phyloP scores from a whole-genome alignment of 2,329 filamentous ascomycete species.

The Intubia oerlemansii region DNA sequence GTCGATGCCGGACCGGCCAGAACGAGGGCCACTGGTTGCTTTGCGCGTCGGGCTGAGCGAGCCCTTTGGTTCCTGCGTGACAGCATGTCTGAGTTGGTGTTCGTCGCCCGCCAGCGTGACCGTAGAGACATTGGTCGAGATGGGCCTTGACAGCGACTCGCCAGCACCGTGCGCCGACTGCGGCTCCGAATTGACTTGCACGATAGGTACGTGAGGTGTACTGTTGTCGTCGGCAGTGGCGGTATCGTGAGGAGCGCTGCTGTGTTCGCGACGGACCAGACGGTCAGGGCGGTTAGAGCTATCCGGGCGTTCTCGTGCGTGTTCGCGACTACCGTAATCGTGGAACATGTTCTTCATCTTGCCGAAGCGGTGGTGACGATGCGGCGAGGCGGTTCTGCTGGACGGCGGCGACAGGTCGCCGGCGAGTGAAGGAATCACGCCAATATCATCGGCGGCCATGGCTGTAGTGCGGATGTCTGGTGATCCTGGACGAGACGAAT shows the following conservation, averaged over 20 bases:
- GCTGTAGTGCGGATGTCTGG: too few species aligned
- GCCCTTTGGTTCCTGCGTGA: constrained; percentile 10
- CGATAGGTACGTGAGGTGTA: not conserved
- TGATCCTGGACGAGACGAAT: constrained; percentile 26
- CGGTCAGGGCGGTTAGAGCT: too few species aligned
- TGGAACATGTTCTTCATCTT: constrained; percentile 34
- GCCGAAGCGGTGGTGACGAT: constrained; percentile 35
- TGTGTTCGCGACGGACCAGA: too few species aligned
- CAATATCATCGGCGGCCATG: too few species aligned
- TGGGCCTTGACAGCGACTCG: not conserved
- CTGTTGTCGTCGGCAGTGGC: not conserved
- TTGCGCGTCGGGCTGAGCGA: constrained; percentile 18
- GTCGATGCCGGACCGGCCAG: constrained; percentile 16
- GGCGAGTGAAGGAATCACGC: constrained; percentile 38
- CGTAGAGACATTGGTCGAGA: too few species aligned
- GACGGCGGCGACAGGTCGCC: constrained; percentile 40
- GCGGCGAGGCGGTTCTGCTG: constrained; percentile 39
- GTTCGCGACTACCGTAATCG: constrained; percentile 29
- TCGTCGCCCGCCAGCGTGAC: too few species aligned
- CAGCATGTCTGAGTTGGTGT: too few species aligned
- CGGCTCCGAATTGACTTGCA: constrained; percentile 5
- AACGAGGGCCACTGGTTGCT: constrained; percentile 13
- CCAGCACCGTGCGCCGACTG: not conserved
- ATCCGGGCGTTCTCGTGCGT: constrained; percentile 7
- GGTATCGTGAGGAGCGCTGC: too few species aligned